Conservation (phyloP, 345 rosid species). For the Dovyalis caffra region DNA sequence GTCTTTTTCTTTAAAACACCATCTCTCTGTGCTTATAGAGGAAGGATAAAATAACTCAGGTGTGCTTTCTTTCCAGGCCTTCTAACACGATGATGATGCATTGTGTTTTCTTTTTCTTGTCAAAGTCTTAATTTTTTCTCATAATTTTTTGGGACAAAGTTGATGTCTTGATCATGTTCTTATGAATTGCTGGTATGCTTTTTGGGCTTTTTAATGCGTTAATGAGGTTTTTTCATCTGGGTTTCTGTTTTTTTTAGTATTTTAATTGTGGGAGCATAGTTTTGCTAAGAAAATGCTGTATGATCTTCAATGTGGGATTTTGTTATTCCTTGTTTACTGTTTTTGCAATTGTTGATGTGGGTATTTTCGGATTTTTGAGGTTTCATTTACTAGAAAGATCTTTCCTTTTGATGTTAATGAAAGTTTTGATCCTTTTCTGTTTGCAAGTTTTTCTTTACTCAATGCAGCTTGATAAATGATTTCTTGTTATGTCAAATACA, state of each 20-base stretch:
- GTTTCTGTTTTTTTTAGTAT: neutral
- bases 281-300: neutral
- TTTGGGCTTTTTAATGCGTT: neutral
- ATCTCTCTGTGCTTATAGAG: constrained; percentile 1
- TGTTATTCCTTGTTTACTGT: neutral
- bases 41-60: constrained; percentile 2
- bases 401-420: neutral
- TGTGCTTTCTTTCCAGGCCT: neutral
- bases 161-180: neutral
- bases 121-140: neutral
- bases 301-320: constrained; percentile 4
- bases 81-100: neutral
- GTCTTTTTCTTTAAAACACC: constrained; percentile 5
- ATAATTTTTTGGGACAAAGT: neutral
- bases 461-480: neutral
- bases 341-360: neutral
- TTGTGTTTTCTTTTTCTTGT: neutral
- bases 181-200: neutral
- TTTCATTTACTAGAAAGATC: neutral
- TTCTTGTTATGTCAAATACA: neutral
- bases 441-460: neutral
- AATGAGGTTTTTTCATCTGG: constrained; percentile 8
- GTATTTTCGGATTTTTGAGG: neutral
- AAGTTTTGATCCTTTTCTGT: neutral
- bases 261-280: neutral